Percentiles rank a stretch among this genome's conserved stretches.
phyloP scores from a whole-genome alignment of 148 eudicot genomes.

The Dianthus caryophyllus region DNA sequence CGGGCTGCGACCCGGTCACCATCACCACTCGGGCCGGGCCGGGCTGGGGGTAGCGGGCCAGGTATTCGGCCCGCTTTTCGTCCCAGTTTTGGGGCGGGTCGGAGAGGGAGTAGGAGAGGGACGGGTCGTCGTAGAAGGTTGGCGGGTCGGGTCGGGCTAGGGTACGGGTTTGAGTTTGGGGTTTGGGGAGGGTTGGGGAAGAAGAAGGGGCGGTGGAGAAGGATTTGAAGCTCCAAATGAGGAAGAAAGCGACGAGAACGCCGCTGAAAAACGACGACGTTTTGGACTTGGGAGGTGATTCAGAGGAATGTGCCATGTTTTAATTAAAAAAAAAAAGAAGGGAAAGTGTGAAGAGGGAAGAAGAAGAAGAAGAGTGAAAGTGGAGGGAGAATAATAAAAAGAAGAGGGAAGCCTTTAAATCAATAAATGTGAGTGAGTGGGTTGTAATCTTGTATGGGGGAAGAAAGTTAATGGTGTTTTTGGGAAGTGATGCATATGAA shows the following conservation, averaged over 20 bases:
- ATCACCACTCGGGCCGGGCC: constrained; percentile 38
- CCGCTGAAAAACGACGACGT: constrained; percentile 38
- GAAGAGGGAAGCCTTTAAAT: too few species aligned
- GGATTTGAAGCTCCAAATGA: constrained; percentile 54
- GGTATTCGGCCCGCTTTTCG: constrained; percentile 58
- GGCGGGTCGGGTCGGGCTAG: constrained; percentile 29
- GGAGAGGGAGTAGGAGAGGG: constrained; percentile 41
- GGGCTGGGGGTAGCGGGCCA: constrained; percentile 40
- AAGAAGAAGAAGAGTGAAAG: not conserved
- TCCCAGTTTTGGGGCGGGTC: constrained; percentile 60
- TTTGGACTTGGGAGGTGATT: constrained; percentile 13
- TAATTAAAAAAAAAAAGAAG: not conserved
- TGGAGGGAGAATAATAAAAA: too few species aligned
- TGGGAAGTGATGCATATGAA: too few species aligned
- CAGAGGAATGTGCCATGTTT: not conserved
- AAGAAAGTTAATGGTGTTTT: too few species aligned
- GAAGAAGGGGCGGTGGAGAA: constrained; percentile 26
- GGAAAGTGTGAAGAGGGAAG: not conserved
- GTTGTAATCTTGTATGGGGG: too few species aligned
- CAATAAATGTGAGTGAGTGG: too few species aligned
- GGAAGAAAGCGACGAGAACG: constrained; percentile 35
- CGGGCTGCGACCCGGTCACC: constrained; percentile 77
- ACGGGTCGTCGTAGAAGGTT: constrained; percentile 61
- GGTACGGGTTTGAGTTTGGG: not conserved
- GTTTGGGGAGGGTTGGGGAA: constrained; percentile 1